Conservation (phyloP, 345 rosid species). For the Melaleuca quinquenervia region DNA sequence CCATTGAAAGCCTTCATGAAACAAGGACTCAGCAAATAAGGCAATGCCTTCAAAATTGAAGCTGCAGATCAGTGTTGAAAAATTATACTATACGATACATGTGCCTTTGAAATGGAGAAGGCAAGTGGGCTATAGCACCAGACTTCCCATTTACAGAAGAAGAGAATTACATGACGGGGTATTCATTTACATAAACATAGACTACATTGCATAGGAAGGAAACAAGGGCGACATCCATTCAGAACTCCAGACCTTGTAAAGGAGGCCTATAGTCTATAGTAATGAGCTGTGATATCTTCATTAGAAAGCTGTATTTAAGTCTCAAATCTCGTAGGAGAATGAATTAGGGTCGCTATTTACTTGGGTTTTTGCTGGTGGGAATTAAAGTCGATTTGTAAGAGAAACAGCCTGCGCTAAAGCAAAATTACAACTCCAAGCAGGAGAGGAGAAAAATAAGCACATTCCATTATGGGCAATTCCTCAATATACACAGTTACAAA, state of each 20-base stretch:
- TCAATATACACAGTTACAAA: not conserved
- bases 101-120: not conserved
- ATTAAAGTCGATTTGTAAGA: not conserved
- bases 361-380: not conserved
- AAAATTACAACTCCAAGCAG: not conserved
- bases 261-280: not conserved
- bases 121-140: not conserved
- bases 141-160: not conserved
- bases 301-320: not conserved
- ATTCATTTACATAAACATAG: not conserved
- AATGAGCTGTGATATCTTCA: not conserved
- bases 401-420: not conserved
- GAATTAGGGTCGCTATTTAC: not conserved
- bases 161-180: not conserved
- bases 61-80: not conserved
- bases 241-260: not conserved
- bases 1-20: not conserved
- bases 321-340: not conserved
- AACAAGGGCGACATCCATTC: not conserved
- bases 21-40: not conserved
- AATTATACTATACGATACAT: not conserved
- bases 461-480: not conserved
- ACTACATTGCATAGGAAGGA: not conserved
- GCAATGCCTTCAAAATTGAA: not conserved
- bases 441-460: not conserved